Percentiles rank a stretch among this genome's conserved stretches.
Conservation (phyloP, 2,329 filamentous ascomycete genomes). For the Plenodomus biglobosus region DNA sequence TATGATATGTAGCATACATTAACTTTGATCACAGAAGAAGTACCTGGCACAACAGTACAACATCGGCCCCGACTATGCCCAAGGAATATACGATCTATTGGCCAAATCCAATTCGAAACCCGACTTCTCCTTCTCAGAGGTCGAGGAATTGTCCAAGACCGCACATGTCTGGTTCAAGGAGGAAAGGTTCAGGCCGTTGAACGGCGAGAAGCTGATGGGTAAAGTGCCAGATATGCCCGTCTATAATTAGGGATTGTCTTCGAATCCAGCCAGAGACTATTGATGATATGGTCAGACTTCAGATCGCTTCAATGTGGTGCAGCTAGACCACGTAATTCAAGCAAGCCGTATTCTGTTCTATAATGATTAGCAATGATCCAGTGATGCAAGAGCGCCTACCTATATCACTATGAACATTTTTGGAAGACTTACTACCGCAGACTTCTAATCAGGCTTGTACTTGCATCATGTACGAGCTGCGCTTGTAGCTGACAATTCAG, state of each 20-base stretch:
- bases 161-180: slow-evolving; percentile 53
- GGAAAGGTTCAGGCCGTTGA: slow-evolving; percentile 48
- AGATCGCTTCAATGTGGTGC: too few relatives aligned
- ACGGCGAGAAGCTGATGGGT: slow-evolving; percentile 46
- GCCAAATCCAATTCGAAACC: slow-evolving; percentile 49
- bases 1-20: background rate
- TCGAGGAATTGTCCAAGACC: slow-evolving; percentile 48
- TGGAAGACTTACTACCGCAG: too few relatives aligned
- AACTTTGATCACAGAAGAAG: slow-evolving; percentile 39
- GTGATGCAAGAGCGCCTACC: too few relatives aligned
- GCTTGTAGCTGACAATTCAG: too few relatives aligned
- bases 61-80: slow-evolving; percentile 52
- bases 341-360: too few relatives aligned
- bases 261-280: too few relatives aligned
- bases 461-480: too few relatives aligned
- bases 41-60: slow-evolving; percentile 58
- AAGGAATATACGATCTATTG: slow-evolving; percentile 51
- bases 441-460: too few relatives aligned
- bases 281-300: too few relatives aligned
- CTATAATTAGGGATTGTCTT: slow-evolving; percentile 5
- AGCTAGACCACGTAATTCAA: too few relatives aligned
- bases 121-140: slow-evolving; percentile 50
- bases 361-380: too few relatives aligned
- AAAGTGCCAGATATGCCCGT: slow-evolving; percentile 30
- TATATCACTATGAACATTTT: too few relatives aligned